Evolutionary conservation across 768 basidiomycete species (phyloP), one percentile per base, ranked within the genome.

Genomic region (Suillus decipiens): DNA sequence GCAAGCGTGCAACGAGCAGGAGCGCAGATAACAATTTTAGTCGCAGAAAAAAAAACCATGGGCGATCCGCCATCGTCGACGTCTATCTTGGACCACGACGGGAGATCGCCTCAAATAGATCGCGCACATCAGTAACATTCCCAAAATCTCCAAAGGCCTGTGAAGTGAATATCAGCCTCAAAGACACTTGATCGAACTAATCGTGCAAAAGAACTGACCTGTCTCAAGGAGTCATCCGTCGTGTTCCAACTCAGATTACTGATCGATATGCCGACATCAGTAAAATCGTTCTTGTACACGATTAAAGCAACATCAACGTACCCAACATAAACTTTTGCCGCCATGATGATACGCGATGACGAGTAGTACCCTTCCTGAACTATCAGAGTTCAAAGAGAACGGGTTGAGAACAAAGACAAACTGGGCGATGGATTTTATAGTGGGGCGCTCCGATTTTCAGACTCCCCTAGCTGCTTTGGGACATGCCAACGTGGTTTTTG

Each of bases 81-180:
- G 67, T 12, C 51, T 53, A 53, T 53, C 51, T 33, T 53, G 11
- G 51, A 53, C 68, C 45, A 69, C 67, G 73, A 75, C 59, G 63
- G 68, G 66, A 67, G 73, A 76, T 61, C 68, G 61, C 69, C 70
- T n/a, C 61, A 67, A 67, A 67, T 64, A 66, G 68, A 73, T 68
- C 66, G 79, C 84, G 73, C 74, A 86, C 84, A 80, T 86, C 84
- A 63, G 74, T 57, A 68, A 86, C 77, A 42, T 74, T 59, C 63
- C 84, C 84, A 70, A 68, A 81, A 15, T 72, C 54, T 50, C 69
- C 65, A 77, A 86, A 86, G 7, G 78, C 78, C 80, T 82, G 34
- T 14, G 24, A 58, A n/a, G 12, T 28, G 1, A 41, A 48, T 19
- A 19, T 60, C 59, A 67, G 67, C 45, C 34, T 60, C 54, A 33